Evolutionary conservation across 257 asterid species (phyloP), one percentile per base, ranked within the genome.

Genomic region (Jacaranda mimosifolia): DNA sequence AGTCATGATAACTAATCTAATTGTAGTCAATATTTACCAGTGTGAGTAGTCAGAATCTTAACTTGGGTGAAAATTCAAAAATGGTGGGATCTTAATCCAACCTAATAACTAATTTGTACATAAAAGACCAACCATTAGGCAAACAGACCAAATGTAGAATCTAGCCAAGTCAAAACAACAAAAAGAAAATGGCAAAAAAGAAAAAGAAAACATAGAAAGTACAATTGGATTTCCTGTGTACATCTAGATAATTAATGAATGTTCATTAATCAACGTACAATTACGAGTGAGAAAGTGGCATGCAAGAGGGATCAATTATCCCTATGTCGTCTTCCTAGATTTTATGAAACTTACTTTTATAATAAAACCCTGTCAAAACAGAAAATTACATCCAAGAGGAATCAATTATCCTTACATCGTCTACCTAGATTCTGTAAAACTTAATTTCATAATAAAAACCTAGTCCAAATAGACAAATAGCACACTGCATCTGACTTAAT

Each of bases 51-150:
- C 64, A 58, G 32, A n/a, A 55, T 6, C 35, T 55, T 40, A 40
- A 40, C 45, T 40, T 18, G 59, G n/a, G 14, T 9, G 17, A 48
- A 81, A 55, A 15, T 43, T 63, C 68, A 56, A 52, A 7, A 10
- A 6, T 19, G 15, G 18, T 48, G 42, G 13, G 39, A 77, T 35
- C 72, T 56, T 51, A 72, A 55, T 64, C 66, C 68, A 40, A 42
- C 74, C 73, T 53, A 70, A 35, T 56, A 65, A 77, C 55, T 40
- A 74, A 46, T 21, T n/a, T 6, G 45, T 13, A 39, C 40, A 72
- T 40, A 55, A 7, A n/a, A 43, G 32, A 18, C 38, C 49, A 6
- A 60, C 42, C 8, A 2, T 15, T 64, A 43, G 17, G 40, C 40
- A 56, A 7, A 32, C 9, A 38, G 11, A 59, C 57, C 58, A 6